Evolutionary conservation across 495 filamentous ascomycete species (phyloP).

Genomic region (Penicilliopsis zonata): DNA sequence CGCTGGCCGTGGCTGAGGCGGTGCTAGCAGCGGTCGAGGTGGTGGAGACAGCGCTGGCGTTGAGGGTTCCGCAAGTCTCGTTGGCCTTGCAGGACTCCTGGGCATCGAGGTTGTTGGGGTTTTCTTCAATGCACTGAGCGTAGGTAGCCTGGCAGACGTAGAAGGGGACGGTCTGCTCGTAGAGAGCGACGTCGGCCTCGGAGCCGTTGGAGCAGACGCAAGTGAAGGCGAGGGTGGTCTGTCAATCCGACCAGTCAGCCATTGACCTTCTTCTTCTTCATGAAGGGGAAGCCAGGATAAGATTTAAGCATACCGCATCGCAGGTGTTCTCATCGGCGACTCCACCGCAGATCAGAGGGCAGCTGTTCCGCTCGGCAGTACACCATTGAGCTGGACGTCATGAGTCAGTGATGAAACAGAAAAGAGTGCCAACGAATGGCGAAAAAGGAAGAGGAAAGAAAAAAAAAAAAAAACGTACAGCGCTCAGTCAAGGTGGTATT

Average conservation of each 20-base stretch:
- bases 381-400: conserved; percentile 29
- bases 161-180: conserved; percentile 43
- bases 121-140: conserved; percentile 34
- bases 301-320: conserved; percentile 23
- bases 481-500: conserved; percentile 13
- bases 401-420: background rate
- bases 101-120: conserved; percentile 30
- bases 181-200: conserved; percentile 37
- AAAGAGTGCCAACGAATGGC: too few species aligned
- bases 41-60: conserved; percentile 23
- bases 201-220: conserved; percentile 44
- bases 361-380: conserved; percentile 29
- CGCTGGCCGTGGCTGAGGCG: conserved; percentile 1
- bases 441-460: background rate
- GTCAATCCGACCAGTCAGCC: too few species aligned
- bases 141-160: conserved; percentile 40
- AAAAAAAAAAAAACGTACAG: conserved; percentile 11
- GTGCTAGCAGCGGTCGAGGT: conserved; percentile 9
- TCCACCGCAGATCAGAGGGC: conserved; percentile 34
- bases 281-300: too few species aligned
- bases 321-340: conserved; percentile 28
- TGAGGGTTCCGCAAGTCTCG: conserved; percentile 34
- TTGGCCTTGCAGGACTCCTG: conserved; percentile 32
- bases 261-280: too few species aligned
- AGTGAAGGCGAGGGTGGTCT: conserved; percentile 38